Evolutionary conservation across 257 asterid species (phyloP), one percentile per base, ranked within the genome.

Genomic region (Gardenia jasminoides): DNA sequence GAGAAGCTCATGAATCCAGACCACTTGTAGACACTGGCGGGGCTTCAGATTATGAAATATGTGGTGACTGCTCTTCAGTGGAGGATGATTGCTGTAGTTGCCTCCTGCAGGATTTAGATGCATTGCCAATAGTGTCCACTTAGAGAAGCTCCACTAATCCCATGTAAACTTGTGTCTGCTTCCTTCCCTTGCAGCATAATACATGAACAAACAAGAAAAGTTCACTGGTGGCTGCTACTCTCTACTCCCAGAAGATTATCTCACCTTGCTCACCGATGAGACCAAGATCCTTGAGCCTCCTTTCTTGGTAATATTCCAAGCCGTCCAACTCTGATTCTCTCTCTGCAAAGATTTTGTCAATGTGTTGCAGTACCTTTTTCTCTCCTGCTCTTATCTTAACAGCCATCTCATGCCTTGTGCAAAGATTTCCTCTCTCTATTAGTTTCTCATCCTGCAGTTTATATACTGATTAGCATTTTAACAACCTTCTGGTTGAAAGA

Each of bases 241-340:
- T 16, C 11, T 54, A 67, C 58, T 96, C 99, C 98, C 99, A 96
- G 86, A 92, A 93, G 82, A 96, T 93, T 12, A 96, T 92, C 19
- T 96, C 99, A 76, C 98, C 98, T 89, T 93, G 97, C 73, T 96
- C 96, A 64, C 99, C 99, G 67, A 92, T 96, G n/a, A 95, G 86
- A 76, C 96, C 98, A 83, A 92, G 98, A 87, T 92, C 96, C 77
- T 96, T 93, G 64, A 91, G 92, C 88, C 99, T 85, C 80, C 97
- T 89, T 84, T 93, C 98, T 80, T 92, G 98, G 84, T 92, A 90
- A 82, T 96, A 93, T 79, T 96, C 99, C 16, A 96, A 87, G 48
- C 80, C 85, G 83, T 90, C 93, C 62, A 96, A 80, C 87, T 96
- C 95, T 43, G 82, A 2, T 81, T 96, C 99, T 65, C 95, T 89